Evolutionary conservation across 371 early-diverging fungal genomes (phyloP).

Genomic region (Mucor irregularis): DNA sequence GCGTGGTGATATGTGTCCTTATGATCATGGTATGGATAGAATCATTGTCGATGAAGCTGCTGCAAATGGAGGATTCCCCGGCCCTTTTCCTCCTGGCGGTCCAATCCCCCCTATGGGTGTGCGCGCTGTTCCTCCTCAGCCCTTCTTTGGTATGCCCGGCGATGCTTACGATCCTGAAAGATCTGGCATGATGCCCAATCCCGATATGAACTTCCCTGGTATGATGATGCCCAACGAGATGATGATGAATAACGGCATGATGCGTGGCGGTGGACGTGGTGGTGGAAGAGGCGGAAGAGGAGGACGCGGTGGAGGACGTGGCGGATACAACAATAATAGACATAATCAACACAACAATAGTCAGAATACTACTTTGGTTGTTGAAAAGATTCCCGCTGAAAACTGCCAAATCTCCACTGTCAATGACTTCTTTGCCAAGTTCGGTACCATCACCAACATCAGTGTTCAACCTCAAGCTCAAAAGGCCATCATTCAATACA

Average conservation of each 20-base stretch:
- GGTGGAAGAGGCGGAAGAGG: constrained; percentile 18
- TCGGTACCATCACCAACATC: constrained; percentile 75
- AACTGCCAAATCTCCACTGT: constrained; percentile 63
- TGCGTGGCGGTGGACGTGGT: constrained; percentile 11
- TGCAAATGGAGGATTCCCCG: constrained; percentile 28
- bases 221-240: constrained; percentile 17
- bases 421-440: constrained; percentile 72
- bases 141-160: constrained; percentile 24
- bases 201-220: constrained; percentile 4
- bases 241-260: constrained; percentile 10
- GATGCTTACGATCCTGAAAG: constrained; percentile 57
- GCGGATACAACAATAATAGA: constrained; percentile 19
- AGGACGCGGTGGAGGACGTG: constrained; percentile 38
- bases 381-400: constrained; percentile 79
- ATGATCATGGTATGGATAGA: constrained; percentile 75
- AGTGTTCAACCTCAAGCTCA: constrained; percentile 53
- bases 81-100: constrained; percentile 20
- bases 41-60: constrained; percentile 69
- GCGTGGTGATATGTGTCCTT: constrained; percentile 82
- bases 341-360: constrained; percentile 24
- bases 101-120: constrained; percentile 22
- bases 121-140: constrained; percentile 11
- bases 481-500: constrained; percentile 70
- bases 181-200: constrained; percentile 26
- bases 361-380: constrained; percentile 57